Evolutionary conservation across 208 protist species (phyloP), one percentile per base, ranked within the genome.

Genomic region (Trypanosoma conorhini): DNA sequence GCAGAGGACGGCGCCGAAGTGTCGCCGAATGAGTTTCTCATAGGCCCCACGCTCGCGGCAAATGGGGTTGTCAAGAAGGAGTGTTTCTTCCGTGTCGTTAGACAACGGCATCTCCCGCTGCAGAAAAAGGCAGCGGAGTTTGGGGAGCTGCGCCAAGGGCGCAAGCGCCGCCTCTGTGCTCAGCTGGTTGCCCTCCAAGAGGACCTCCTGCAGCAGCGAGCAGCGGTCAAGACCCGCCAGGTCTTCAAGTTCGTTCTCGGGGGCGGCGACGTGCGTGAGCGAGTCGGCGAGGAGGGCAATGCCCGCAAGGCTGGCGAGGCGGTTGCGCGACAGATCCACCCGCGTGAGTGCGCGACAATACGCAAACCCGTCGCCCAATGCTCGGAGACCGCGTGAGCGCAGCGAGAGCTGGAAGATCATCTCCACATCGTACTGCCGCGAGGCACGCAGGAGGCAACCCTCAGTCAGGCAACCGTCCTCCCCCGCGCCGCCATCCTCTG

Each of bases 11-110:
- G 77, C 33, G 0, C 42, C 17, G 66, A 93, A 73, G 22, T 74
- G 58, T 13, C 67, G 72, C 5, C 55, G 24, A 26, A 83, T 72
- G 5, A 73, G 65, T 15, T 52, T 10, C 4, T 54, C 48, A 71
- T 92, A 92, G 10, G 33, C 62, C n/a, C 62, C 72, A 17, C 24
- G 55, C 52, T 87, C 76, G 0, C 22, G 38, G 60, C 88, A 91
- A 21, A 96, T 58, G 12, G 91, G 91, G 35, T 96, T 96, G 71
- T 96, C 87, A 3, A 94, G 66, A 9, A 88, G 33, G 5, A 95
- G 66, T 0, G 66, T 62, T 35, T 83, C 68, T 22, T 59, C 48
- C 31, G 67, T 72, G 10, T 54, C 66, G 4, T 82, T 74, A 35
- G 28, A 59, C 13, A 96, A 50, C 17, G 33, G 5, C 4, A 93